Base-by-base conservation (phyloP, 129 eudicot species). In the Artemisia argyi region DNA sequence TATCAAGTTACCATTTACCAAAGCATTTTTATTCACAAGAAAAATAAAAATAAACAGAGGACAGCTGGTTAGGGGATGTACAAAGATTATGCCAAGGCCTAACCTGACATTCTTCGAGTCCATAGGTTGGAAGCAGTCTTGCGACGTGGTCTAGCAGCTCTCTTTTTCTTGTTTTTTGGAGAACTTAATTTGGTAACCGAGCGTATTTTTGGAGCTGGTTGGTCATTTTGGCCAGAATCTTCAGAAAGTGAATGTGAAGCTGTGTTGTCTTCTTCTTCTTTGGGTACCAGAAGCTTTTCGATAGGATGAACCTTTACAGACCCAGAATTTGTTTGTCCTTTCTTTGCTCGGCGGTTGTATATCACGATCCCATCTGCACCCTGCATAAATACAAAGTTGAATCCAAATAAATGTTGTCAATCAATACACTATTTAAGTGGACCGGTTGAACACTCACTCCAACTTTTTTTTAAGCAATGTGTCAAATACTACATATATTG, bases 81-180 rank as follows among this genome's bases (percentile, higher is more conserved):
- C 82, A 78, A 24, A 46, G 26, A 56, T 63, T 62, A 72, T 39
- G 28, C 24, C 75, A 60, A 44, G 39, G 57, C 59, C 81, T 79
- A 82, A 71, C 85, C 84, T 73, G 74, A 73, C 53, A 80, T 66
- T 79, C 78, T 76, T 28, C 80, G 61, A 50, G 64, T 77, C 96
- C 90, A 74, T 67, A 61, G 71, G 57, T 75, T 68, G 0, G 83
- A 20, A 73, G 83, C 82, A 61, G 70, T 83, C 61, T 71, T 92
- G 15, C 89, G 90, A 18, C 85, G 82, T 24, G 80, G 80, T 69
- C 85, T 83, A 66, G 67, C 80, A 13, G 81, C 87, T 66, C 85
- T 83, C 76, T 73, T 89, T 69, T 73, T 81, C 71, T 72, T 86
- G 71, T 53, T 84, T 39, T 67, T 83, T 26, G 91, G 81, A 15